phyloP scores from a whole-genome alignment of 2,329 filamentous ascomycete species.

The Fusarium sp. region DNA sequence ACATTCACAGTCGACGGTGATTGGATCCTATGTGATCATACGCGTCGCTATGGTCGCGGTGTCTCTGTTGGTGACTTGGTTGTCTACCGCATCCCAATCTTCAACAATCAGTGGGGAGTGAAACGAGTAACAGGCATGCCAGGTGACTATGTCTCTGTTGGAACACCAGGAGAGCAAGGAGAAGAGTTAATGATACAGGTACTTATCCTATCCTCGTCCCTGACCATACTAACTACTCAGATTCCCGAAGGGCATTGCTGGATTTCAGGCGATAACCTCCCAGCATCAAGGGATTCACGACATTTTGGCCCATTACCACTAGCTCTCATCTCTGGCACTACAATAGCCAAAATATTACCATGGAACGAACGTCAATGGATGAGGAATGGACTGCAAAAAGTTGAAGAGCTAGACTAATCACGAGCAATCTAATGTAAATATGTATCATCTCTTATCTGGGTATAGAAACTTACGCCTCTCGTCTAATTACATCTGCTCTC shows the following conservation, averaged over 20 bases:
- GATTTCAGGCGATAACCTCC: slow-evolving; percentile 88
- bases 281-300: slow-evolving; percentile 86
- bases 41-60: slow-evolving; percentile 74
- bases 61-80: slow-evolving; percentile 85
- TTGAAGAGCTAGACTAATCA: slow-evolving; percentile 38
- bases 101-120: slow-evolving; percentile 69
- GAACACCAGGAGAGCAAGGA: slow-evolving; percentile 65
- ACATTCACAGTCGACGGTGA: slow-evolving; percentile 78
- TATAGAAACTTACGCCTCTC: slow-evolving; percentile 46
- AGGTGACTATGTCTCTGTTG: slow-evolving; percentile 78
- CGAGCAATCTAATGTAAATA: slow-evolving; percentile 25
- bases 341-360: slow-evolving; percentile 72
- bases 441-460: slow-evolving; percentile 44
- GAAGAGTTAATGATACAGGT: slow-evolving; percentile 74
- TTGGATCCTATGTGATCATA: slow-evolving; percentile 74
- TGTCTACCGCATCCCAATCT: slow-evolving; percentile 79
- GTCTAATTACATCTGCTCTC: slow-evolving; percentile 52
- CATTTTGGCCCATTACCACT: slow-evolving; percentile 88
- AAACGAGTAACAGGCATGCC: slow-evolving; percentile 85
- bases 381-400: slow-evolving; percentile 56
- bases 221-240: slow-evolving; percentile 56
- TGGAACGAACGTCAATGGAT: slow-evolving; percentile 65
- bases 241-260: slow-evolving; percentile 94
- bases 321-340: slow-evolving; percentile 85
- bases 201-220: not conserved